Evolutionary conservation across 192 early-diverging fungal species (phyloP).

Genomic region (Coemansia sp.): DNA sequence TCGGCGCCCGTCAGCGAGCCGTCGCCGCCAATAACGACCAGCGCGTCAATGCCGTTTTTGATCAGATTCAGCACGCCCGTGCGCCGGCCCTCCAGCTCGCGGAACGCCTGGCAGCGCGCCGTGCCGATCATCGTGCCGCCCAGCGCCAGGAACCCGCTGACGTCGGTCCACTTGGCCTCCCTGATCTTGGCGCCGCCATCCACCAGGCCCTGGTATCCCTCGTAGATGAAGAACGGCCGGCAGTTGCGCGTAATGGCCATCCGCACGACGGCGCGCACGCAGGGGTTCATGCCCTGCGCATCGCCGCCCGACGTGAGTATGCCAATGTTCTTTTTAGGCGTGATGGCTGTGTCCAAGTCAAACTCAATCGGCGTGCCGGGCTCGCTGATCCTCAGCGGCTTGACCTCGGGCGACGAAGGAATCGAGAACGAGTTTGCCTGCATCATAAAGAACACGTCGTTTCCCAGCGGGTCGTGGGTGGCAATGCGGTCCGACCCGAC

Average conservation of each 20-base stretch:
- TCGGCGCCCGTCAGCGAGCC: slow-evolving; percentile 97
- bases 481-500: slow-evolving; percentile 39
- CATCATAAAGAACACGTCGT: slow-evolving; percentile 74
- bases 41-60: slow-evolving; percentile 89
- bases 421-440: slow-evolving; percentile 58
- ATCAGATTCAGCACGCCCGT: slow-evolving; percentile 83
- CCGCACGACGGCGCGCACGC: slow-evolving; percentile 88
- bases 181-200: slow-evolving; percentile 89
- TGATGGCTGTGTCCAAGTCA: background rate
- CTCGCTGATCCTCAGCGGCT: slow-evolving; percentile 5
- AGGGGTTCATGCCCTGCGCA: slow-evolving; percentile 97
- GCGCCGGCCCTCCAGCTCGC: slow-evolving; percentile 83
- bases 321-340: slow-evolving; percentile 77
- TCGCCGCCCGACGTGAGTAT: slow-evolving; percentile 96
- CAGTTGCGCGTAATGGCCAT: slow-evolving; percentile 83
- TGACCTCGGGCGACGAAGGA: slow-evolving; percentile 44
- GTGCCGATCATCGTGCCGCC: slow-evolving; percentile 97
- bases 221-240: slow-evolving; percentile 88
- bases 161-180: slow-evolving; percentile 87
- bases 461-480: slow-evolving; percentile 80
- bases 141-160: slow-evolving; percentile 80
- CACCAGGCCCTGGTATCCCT: slow-evolving; percentile 97
- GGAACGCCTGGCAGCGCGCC: slow-evolving; percentile 87
- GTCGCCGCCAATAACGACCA: slow-evolving; percentile 96
- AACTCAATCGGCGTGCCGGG: slow-evolving; percentile 2